Evolutionary conservation across 371 early-diverging fungal species (phyloP).

Genomic region (Rhizopus stolonifer): DNA sequence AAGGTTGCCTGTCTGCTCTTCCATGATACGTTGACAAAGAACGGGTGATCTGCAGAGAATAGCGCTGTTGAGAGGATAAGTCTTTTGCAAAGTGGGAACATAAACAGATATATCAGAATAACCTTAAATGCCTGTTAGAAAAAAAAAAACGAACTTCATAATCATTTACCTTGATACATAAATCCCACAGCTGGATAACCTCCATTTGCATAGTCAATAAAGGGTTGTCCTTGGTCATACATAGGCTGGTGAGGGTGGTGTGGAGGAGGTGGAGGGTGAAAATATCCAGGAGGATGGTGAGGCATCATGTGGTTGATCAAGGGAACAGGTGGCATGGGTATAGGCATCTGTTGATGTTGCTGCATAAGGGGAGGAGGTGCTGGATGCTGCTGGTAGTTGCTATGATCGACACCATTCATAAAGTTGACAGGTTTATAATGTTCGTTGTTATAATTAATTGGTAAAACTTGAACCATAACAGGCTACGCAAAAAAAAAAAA

Average conservation of each 20-base stretch:
- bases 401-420: slow-evolving; percentile 21
- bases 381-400: slow-evolving; percentile 15
- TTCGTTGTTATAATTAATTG: slow-evolving; percentile 26
- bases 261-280: slow-evolving; percentile 15
- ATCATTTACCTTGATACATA: slow-evolving; percentile 18
- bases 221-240: slow-evolving; percentile 23
- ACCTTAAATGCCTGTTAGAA: slow-evolving; percentile 15
- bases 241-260: slow-evolving; percentile 24
- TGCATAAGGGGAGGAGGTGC: slow-evolving; percentile 12
- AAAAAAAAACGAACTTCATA: not conserved
- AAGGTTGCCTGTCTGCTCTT: slow-evolving; percentile 21
- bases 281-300: slow-evolving; percentile 18
- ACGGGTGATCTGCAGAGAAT: slow-evolving; percentile 40
- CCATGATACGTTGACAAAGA: slow-evolving; percentile 32
- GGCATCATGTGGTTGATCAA: slow-evolving; percentile 24
- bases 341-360: slow-evolving; percentile 33
- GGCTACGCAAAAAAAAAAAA: no score
- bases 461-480: slow-evolving; percentile 23
- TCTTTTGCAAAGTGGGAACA: slow-evolving; percentile 34
- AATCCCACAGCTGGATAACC: slow-evolving; percentile 16
- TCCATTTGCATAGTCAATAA: slow-evolving; percentile 20
- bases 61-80: slow-evolving; percentile 29
- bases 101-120: slow-evolving; percentile 37
- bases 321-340: slow-evolving; percentile 27
- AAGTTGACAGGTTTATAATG: slow-evolving; percentile 19